Evolutionary conservation across 805 yeast genomes (phyloP).

Genomic region (Cyberlindnera xishuangbannaensis): DNA sequence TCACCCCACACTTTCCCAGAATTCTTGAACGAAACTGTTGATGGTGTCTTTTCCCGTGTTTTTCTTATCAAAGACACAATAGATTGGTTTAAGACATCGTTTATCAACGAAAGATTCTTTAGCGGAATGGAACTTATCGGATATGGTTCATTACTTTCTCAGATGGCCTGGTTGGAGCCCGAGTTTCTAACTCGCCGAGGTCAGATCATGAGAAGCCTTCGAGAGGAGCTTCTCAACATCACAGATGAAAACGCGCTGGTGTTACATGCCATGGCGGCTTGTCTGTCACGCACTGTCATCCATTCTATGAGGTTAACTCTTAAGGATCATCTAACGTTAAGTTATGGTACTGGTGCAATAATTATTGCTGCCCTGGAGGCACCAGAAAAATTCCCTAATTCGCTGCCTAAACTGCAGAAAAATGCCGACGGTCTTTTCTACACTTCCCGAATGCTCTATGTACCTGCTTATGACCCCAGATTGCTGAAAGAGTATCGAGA

Average conservation of each 20-base stretch:
- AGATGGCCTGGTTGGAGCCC: constrained; percentile 4
- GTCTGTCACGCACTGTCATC: constrained; percentile 10
- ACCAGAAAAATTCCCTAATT: constrained; percentile 13
- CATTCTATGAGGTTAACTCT: constrained; percentile 5
- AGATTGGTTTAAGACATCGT: constrained; percentile 1
- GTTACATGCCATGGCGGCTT: constrained; percentile 7
- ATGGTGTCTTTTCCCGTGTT: constrained; percentile 11
- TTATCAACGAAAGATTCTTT: constrained; percentile 3
- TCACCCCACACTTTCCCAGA: constrained; percentile 10
- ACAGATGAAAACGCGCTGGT: constrained; percentile 14
- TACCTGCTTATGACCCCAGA: constrained; percentile 18
- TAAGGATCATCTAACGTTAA: constrained; percentile 16
- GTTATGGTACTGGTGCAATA: constrained; percentile 19
- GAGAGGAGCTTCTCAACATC: constrained; percentile 6
- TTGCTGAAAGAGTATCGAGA: constrained; percentile 17
- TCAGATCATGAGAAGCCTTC: constrained; percentile 8
- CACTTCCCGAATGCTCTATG: constrained; percentile 15
- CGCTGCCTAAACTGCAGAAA: constrained; percentile 7
- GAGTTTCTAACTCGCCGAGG: constrained; percentile 16
- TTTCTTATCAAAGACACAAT: constrained; percentile 9
- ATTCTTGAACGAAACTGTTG: constrained; percentile 17
- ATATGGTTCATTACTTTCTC: constrained; percentile 10
- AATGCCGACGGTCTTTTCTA: constrained; percentile 18
- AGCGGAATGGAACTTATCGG: constrained; percentile 14
- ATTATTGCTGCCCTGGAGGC: constrained; percentile 12